These are phyloP conservation scores for Hanseniaspora osmophila DNA, from an alignment of 805 yeast genomes.

Conservation along the genomic window DNA sequence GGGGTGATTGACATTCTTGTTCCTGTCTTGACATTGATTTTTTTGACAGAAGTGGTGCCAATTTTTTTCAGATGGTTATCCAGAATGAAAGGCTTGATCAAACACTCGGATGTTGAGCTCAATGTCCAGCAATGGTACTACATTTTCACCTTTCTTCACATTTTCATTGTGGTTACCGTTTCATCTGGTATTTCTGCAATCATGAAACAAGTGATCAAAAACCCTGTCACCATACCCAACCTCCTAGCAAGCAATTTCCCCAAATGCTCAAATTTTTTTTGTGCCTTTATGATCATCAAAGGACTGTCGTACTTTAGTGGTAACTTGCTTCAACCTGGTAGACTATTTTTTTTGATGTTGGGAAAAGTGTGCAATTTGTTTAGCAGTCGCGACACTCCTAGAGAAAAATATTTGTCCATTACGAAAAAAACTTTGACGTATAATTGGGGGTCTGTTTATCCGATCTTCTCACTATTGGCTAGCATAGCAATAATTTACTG, in stretches of 20 bases:
- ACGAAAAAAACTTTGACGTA: slow-evolving; percentile 29
- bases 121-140: slow-evolving; percentile 70
- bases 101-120: slow-evolving; percentile 50
- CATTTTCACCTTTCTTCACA: slow-evolving; percentile 64
- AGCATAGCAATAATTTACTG: slow-evolving; percentile 70
- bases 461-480: slow-evolving; percentile 62
- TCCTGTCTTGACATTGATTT: slow-evolving; percentile 53
- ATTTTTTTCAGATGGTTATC: slow-evolving; percentile 41
- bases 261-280: slow-evolving; percentile 74
- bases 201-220: slow-evolving; percentile 44
- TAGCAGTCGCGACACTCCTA: slow-evolving; percentile 33
- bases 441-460: slow-evolving; percentile 69
- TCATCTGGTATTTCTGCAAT: slow-evolving; percentile 65
- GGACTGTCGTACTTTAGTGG: slow-evolving; percentile 68
- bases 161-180: slow-evolving; percentile 71
- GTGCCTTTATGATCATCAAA: slow-evolving; percentile 58
- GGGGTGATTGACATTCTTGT: slow-evolving; percentile 36
- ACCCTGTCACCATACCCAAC: slow-evolving; percentile 60
- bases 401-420: slow-evolving; percentile 35
- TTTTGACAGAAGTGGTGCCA: slow-evolving; percentile 51
- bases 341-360: slow-evolving; percentile 29
- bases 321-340: slow-evolving; percentile 46
- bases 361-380: slow-evolving; percentile 16
- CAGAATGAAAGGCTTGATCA: slow-evolving; percentile 39
- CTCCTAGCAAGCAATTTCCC: slow-evolving; percentile 69